Percentiles rank a stretch among this genome's conserved stretches.
phyloP scores from a whole-genome alignment of 148 eudicot genomes.

The Chenopodium album region DNA sequence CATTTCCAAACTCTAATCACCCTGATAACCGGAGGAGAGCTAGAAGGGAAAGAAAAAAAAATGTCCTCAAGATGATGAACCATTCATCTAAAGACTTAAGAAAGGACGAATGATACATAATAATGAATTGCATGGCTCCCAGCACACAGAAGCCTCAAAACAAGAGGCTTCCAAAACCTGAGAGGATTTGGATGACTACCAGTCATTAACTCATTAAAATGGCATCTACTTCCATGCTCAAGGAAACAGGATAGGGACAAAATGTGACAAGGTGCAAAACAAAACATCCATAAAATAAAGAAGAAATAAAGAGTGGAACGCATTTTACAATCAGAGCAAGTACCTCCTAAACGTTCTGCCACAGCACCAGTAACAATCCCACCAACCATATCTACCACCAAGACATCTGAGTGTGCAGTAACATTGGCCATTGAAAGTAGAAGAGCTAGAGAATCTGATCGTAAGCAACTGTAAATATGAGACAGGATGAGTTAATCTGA shows the following conservation, averaged over 20 bases:
- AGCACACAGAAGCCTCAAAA: not conserved
- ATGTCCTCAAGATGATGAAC: not conserved
- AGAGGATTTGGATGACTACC: not conserved
- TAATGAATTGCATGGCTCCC: not conserved
- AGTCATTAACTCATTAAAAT: not conserved
- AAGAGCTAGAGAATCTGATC: conserved; percentile 72
- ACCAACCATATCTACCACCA: conserved; percentile 85
- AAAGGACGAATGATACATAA: not conserved
- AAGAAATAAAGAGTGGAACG: not conserved
- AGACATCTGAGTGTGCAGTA: conserved; percentile 74
- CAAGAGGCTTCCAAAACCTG: not conserved
- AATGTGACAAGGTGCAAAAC: not conserved
- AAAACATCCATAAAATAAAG: not conserved
- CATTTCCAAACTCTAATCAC: not conserved
- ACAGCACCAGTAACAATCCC: conserved; percentile 90
- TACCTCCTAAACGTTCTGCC: conserved; percentile 98
- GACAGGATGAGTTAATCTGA: not conserved
- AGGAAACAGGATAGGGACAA: conserved; percentile 11
- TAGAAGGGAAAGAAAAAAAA: not conserved
- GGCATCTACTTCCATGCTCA: not conserved
- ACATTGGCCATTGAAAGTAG: conserved; percentile 86
- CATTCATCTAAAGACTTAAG: not conserved
- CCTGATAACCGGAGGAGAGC: too few species aligned
- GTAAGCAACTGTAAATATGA: conserved; percentile 55
- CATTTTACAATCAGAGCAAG: conserved; percentile 3